Base-by-base conservation (phyloP, 2,329 filamentous ascomycete species). In the Parafenestella ontariensis region DNA sequence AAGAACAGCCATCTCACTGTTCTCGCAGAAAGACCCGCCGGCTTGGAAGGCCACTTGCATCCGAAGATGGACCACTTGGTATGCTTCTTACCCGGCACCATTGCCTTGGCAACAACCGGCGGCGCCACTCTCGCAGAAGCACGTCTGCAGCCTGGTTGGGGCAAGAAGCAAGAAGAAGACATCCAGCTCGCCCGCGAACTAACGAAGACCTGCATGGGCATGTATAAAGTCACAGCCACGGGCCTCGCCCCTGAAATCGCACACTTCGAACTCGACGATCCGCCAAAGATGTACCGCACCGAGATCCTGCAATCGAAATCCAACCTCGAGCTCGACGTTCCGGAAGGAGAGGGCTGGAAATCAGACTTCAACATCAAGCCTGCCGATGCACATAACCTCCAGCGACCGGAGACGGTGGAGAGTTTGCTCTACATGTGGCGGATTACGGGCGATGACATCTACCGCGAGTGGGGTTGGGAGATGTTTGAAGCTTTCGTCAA, bases 41-140 rank as follows among this genome's bases (percentile, higher is more conserved):
- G 95, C 3, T 78, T 99, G 8, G 72, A 82, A 23, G 81, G 82
- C 5, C 66, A 79, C 0, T 75, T 98, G 20, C 87, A 85, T 13
- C 89, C 93, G 21, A 99, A 99, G 78, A 98, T 99, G 93, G 95
- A 99, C 71, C 95, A 99, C 71, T 83, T 98, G 5, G 94, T 96
- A 33, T 99, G 95, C 78, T 99, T 99, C 82, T 89, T 97, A 85
- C 93, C 94, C 0, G 95, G 95, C 8, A 97, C 94, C 3, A 96
- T 99, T 67, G 94, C 94, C 0, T 83, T 99, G 1, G 93, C 86
- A 0, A 91, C 87, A 0, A 99, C 95, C 0, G 89, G 87, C 31
- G 95, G 95, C 1, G 76, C 89, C 29, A 85, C 89, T 0, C 86
- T 96, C 54, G 82, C 84, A 0, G 86, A 92, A 70, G 94, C 94